Base-by-base conservation (phyloP, 805 yeast genomes). In the Hanseniaspora jakobsenii region DNA sequence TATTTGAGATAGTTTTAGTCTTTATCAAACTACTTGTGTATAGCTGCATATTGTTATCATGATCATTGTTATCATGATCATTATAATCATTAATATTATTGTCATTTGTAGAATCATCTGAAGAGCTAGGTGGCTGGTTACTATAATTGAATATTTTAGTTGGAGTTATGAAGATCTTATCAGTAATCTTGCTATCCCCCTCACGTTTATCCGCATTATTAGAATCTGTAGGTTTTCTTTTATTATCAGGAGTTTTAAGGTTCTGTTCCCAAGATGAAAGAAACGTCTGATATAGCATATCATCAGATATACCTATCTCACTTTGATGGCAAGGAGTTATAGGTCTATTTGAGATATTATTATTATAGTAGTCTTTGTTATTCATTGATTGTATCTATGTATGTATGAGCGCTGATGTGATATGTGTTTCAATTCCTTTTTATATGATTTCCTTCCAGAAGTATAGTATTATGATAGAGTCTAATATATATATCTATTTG, bases 211-310 rank as follows among this genome's bases (percentile, higher is more conserved):
- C 24, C 13, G 19, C 32, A 10, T 23, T 2, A 2, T 29, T 24
- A 17, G n/a, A 24, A 6, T 32, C 17, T n/a, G 17, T 31, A 7
- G 38, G 34, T 10, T 38, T 37, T 16, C 8, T 32, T 12, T 17
- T 6, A 9, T 5, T 6, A 14, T 14, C 13, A 32, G n/a, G n/a
- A n/a, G n/a, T n/a, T n/a, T 24, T 31, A 2, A 17, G 6, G 13
- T 17, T 18, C n/a, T 30, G 36, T n/a, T 44, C 27, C 43, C 39
- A 37, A 17, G 47, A 32, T 17, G 23, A 13, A 5, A 43, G 10
- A 16, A 36, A 31, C 2, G 47, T 26, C 24, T 36, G 29, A n/a
- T 36, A 36, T 13, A 36, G 24, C 14, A 14, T 36, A n/a, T 41
- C 38, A 34, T 32, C 45, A 4, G 38, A 34, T 3, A 34, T 27